phyloP scores from a whole-genome alignment of 2,329 filamentous ascomycete genomes.

The Colletotrichum agaves region DNA sequence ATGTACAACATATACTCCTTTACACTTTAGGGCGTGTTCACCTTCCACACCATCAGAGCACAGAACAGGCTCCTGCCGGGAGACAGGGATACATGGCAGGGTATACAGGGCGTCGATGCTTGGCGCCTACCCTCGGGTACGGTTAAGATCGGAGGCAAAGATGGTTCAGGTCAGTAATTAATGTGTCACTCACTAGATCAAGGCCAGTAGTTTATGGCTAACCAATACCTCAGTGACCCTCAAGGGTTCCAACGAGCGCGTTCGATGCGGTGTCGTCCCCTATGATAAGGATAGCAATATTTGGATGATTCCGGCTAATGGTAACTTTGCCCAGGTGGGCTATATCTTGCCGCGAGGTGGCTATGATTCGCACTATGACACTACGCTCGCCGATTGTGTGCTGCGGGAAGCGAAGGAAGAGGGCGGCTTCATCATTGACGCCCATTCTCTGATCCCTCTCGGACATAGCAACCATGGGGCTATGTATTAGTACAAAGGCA shows the following conservation, averaged over 20 bases:
- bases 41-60: background rate
- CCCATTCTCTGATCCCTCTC: background rate
- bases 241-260: background rate
- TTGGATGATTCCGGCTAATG: constrained; percentile 1
- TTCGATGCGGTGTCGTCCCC: constrained; percentile 9
- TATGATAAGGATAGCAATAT: background rate
- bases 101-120: background rate
- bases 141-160: background rate
- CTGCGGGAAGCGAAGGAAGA: constrained; percentile 11
- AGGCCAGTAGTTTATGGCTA: no score
- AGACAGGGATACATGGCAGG: background rate
- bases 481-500: constrained; percentile 16
- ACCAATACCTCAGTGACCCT: background rate
- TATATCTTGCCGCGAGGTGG: constrained; percentile 12
- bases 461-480: background rate
- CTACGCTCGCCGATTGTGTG: constrained; percentile 4
- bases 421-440: background rate
- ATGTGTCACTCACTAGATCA: no score
- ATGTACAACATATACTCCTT: no score
- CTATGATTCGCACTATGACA: constrained; percentile 6
- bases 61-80: background rate
- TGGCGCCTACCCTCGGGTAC: background rate
- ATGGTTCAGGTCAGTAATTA: background rate
- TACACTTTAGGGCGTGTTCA: background rate
- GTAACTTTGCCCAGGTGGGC: background rate